A percentile compares a stretch with the other conserved stretches of the same genome.
Evolutionary conservation across 129 eudicot genomes (phyloP).

Genomic region (Logfia minima): DNA sequence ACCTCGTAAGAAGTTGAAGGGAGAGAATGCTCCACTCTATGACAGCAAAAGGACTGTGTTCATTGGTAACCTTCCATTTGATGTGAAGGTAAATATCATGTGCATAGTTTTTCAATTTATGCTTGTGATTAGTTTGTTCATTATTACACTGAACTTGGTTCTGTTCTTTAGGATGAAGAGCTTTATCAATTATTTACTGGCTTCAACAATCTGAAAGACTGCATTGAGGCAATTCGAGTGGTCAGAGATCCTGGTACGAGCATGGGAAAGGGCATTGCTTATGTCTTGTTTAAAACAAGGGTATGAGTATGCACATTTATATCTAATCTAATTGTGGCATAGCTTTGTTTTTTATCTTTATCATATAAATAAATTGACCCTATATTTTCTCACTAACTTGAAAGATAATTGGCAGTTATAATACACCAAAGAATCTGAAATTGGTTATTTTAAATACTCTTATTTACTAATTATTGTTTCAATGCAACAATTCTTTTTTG

Average conservation of each 20-base stretch:
- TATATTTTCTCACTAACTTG: background rate
- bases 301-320: slow-evolving; percentile 38
- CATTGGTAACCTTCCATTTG: slow-evolving; percentile 93
- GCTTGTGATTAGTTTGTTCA: background rate
- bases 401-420: background rate
- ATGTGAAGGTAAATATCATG: slow-evolving; percentile 65
- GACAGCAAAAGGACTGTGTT: slow-evolving; percentile 86
- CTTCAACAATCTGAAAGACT: slow-evolving; percentile 56
- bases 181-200: slow-evolving; percentile 68
- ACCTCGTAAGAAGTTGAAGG: slow-evolving; percentile 96
- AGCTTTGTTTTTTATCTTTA: background rate
- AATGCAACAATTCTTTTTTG: background rate
- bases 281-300: slow-evolving; percentile 83
- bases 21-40: slow-evolving; percentile 65
- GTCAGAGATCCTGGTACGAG: slow-evolving; percentile 88
- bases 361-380: too few relatives aligned
- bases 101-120: background rate
- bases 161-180: slow-evolving; percentile 71
- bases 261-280: slow-evolving; percentile 94
- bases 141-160: background rate
- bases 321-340: background rate
- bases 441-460: background rate
- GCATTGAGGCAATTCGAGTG: slow-evolving; percentile 88
- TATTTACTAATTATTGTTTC: background rate
- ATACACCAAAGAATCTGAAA: background rate